Percentiles rank a stretch among this genome's conserved stretches.
Conservation (phyloP, 2,329 filamentous ascomycete genomes). For the Calonectria pteridis region DNA sequence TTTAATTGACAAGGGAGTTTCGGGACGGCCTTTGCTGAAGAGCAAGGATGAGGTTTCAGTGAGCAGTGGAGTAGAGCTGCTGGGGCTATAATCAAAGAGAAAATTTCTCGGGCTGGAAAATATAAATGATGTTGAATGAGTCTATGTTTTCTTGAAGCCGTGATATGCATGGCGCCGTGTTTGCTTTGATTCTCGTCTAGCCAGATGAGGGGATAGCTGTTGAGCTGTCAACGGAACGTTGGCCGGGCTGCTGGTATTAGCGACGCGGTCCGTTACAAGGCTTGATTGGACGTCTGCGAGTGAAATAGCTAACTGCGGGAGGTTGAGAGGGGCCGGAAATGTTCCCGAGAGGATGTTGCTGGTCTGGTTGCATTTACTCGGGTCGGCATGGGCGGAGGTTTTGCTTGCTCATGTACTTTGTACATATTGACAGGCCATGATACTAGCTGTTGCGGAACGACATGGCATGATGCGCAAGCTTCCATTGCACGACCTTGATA, state of each 20-base stretch:
- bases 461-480: not conserved
- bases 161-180: not conserved
- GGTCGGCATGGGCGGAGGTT: not conserved
- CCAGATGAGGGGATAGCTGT: not conserved
- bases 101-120: constrained; percentile 2
- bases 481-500: not conserved
- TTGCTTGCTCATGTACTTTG: not conserved
- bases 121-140: constrained; percentile 10
- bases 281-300: not conserved
- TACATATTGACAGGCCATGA: not conserved
- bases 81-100: constrained; percentile 17
- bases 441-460: not conserved
- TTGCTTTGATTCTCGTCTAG: not conserved
- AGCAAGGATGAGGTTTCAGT: constrained; percentile 7
- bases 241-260: not conserved
- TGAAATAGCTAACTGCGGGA: not conserved
- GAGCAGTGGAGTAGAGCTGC: constrained; percentile 16
- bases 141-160: not conserved
- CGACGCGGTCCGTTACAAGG: not conserved
- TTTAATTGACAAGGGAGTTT: constrained; percentile 43
- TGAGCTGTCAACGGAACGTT: not conserved
- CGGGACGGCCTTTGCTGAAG: constrained; percentile 28
- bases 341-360: not conserved
- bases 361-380: not conserved
- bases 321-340: not conserved